These are phyloP conservation scores for Leucosporidium scottii DNA, from an alignment of 768 basidiomycete genomes.

Conservation along the genomic window DNA sequence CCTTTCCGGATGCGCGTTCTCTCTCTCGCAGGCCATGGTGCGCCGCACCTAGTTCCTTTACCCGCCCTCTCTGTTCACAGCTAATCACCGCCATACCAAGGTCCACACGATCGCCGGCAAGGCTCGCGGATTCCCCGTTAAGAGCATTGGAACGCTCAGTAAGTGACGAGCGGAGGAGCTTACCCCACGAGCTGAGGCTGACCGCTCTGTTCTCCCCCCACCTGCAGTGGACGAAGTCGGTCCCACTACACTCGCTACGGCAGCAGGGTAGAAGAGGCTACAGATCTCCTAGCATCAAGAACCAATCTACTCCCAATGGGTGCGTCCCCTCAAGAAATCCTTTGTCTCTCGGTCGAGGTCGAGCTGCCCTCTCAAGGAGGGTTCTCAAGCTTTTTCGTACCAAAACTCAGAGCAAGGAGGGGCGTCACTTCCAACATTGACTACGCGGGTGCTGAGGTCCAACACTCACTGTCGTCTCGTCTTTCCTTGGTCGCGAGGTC, in stretches of 20 bases:
- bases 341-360: not conserved
- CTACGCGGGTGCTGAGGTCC: not conserved
- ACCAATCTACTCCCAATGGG: no score
- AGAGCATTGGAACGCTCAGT: constrained; percentile 30
- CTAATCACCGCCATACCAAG: constrained; percentile 13
- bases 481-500: not conserved
- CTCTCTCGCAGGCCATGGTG: no score
- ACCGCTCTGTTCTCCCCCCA: no score
- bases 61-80: no score
- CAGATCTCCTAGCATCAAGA: not conserved
- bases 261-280: not conserved
- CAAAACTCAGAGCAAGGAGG: not conserved
- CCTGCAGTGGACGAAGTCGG: constrained; percentile 1
- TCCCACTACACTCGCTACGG: not conserved
- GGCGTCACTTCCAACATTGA: not conserved
- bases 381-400: not conserved
- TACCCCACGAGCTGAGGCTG: not conserved
- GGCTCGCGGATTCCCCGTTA: constrained; percentile 32
- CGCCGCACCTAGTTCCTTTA: no score
- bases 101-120: constrained; percentile 35
- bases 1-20: no score
- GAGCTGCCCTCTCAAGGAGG: not conserved
- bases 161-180: not conserved
- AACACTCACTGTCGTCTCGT: not conserved
- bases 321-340: not conserved